Evolutionary conservation across 345 rosid genomes (phyloP).

Genomic region (Lepidium aucheri): DNA sequence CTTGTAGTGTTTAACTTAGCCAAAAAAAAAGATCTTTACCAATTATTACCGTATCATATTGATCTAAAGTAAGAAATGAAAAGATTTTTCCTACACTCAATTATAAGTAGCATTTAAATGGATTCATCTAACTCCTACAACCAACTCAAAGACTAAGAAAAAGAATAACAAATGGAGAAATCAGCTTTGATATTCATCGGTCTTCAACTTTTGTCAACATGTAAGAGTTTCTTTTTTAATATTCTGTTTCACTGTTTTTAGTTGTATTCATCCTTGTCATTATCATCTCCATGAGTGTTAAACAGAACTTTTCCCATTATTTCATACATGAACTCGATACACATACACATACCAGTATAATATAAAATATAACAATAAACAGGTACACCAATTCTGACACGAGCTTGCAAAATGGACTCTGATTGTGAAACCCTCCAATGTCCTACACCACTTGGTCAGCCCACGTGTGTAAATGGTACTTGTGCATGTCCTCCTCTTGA

Average conservation of each 20-base stretch:
- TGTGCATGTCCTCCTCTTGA: neutral
- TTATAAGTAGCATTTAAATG: neutral
- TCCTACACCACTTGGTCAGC: neutral
- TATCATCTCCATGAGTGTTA: no score
- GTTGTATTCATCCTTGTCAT: neutral
- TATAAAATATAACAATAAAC: neutral
- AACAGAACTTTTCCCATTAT: no score
- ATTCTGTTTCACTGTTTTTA: neutral
- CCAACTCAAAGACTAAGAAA: neutral
- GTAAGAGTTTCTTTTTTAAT: neutral
- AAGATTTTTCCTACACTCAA: neutral
- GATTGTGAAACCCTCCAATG: neutral
- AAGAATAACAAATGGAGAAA: constrained; percentile 1
- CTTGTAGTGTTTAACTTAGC: no score
- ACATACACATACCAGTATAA: no score
- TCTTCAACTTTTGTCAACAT: constrained; percentile 5
- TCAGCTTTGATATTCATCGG: neutral
- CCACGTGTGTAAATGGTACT: neutral
- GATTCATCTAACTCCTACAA: neutral
- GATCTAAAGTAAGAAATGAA: neutral
- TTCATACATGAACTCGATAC: no score
- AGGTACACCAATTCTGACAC: constrained; percentile 7
- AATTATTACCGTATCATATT: neutral
- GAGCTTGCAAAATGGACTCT: neutral
- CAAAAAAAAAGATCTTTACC: no score